Conservation (phyloP, 768 basidiomycete species). For the Clavaria fumosa region DNA sequence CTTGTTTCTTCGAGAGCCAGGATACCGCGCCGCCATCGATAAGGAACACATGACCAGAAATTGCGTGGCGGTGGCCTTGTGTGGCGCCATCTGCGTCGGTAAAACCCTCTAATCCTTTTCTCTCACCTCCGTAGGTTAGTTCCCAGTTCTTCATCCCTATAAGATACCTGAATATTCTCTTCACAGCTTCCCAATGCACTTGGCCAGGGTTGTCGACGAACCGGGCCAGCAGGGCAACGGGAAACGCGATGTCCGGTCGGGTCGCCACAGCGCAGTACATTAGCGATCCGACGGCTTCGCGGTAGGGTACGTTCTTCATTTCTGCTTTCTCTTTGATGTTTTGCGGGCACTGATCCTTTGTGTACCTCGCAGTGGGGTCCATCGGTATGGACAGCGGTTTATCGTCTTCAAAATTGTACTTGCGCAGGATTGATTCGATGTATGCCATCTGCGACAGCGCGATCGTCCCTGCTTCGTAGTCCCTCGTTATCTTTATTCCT, state of each 20-base stretch:
- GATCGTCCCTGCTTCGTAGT: constrained; percentile 10
- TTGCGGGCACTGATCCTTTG: constrained; percentile 11
- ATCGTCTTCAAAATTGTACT: constrained; percentile 15
- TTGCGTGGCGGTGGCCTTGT: constrained; percentile 16
- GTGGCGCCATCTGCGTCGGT: constrained; percentile 10
- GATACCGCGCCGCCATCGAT: constrained; percentile 18
- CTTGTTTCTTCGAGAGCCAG: constrained; percentile 21
- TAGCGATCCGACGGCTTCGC: constrained; percentile 17
- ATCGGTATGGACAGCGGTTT: constrained; percentile 16
- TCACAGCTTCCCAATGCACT: constrained; percentile 25
- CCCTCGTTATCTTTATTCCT: constrained; percentile 10
- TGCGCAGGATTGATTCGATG: constrained; percentile 16
- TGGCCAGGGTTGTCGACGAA: constrained; percentile 19
- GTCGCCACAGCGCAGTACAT: constrained; percentile 21
- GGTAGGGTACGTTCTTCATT: constrained; percentile 17
- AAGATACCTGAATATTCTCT: constrained; percentile 25
- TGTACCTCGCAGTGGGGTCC: constrained; percentile 13
- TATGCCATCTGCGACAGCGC: constrained; percentile 19
- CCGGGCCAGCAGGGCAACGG: constrained; percentile 17
- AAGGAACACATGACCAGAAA: constrained; percentile 20
- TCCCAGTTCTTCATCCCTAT: constrained; percentile 11
- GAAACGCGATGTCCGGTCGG: constrained; percentile 20
- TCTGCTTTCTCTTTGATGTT: constrained; percentile 10
- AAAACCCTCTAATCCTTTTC: constrained; percentile 9
- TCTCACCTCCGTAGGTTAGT: constrained; percentile 10